Conservation (phyloP, 2,329 filamentous ascomycete genomes). For the Clonostachys sp. region DNA sequence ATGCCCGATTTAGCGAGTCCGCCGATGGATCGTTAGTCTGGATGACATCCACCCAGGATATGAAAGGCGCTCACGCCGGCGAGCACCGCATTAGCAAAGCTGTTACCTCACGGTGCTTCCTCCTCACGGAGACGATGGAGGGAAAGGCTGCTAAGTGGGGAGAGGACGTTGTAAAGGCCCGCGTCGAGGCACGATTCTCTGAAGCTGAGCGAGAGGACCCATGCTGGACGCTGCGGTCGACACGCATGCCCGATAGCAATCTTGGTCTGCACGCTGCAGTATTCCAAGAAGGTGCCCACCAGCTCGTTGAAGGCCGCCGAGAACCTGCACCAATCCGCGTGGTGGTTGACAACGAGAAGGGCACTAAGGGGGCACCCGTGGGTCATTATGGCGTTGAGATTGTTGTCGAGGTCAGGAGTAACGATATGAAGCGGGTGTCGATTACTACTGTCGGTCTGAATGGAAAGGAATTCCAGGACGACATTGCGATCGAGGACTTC, state of each 20-base stretch:
- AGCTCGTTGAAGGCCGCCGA: slow-evolving; percentile 58
- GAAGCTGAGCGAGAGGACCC: slow-evolving; percentile 79
- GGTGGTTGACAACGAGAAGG: slow-evolving; percentile 66
- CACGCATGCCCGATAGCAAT: slow-evolving; percentile 56
- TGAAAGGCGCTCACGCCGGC: slow-evolving; percentile 49
- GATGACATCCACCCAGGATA: slow-evolving; percentile 60
- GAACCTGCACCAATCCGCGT: slow-evolving; percentile 67
- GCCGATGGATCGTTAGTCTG: slow-evolving; percentile 60
- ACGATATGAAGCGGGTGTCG: slow-evolving; percentile 43
- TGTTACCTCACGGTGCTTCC: slow-evolving; percentile 62
- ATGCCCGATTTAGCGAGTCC: slow-evolving; percentile 71
- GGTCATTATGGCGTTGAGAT: slow-evolving; percentile 69
- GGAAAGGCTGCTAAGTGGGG: slow-evolving; percentile 70
- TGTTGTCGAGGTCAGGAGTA: slow-evolving; percentile 55
- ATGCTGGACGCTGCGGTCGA: slow-evolving; percentile 74
- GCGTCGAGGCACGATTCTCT: slow-evolving; percentile 78
- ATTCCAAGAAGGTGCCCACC: slow-evolving; percentile 64
- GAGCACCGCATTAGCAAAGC: slow-evolving; percentile 34
- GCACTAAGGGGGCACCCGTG: slow-evolving; percentile 61
- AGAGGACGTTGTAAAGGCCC: slow-evolving; percentile 83
- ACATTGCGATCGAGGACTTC: slow-evolving; percentile 68
- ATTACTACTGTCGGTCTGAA: slow-evolving; percentile 58
- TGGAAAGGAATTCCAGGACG: slow-evolving; percentile 69
- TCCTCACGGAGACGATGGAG: slow-evolving; percentile 72
- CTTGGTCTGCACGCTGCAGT: slow-evolving; percentile 62